Percentiles rank a stretch among this genome's conserved stretches.
phyloP scores from a whole-genome alignment of 441 rosid species.

The Populus tomentosa region DNA sequence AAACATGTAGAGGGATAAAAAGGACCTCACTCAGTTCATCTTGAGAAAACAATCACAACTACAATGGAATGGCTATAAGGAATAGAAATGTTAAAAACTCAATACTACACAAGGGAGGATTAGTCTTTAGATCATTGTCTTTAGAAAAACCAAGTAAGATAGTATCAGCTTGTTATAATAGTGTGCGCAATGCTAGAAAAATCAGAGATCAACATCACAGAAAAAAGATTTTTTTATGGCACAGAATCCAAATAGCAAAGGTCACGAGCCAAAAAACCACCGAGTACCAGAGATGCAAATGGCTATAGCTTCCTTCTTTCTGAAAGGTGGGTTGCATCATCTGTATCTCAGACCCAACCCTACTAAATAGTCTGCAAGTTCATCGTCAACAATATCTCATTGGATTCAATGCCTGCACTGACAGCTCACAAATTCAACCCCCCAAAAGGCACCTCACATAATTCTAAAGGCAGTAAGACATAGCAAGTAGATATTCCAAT shows the following conservation, averaged over 20 bases:
- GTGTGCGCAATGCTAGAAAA: no score
- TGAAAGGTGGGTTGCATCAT: not conserved
- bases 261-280: no score
- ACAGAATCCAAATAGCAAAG: no score
- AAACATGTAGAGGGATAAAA: not conserved
- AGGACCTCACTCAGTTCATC: not conserved
- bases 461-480: not conserved
- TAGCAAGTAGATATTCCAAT: not conserved
- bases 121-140: no score
- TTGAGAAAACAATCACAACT: not conserved
- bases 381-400: not conserved
- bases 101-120: not conserved
- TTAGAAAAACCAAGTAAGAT: no score
- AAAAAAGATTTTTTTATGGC: no score
- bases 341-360: not conserved
- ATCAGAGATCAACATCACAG: no score
- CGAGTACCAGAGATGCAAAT: no score
- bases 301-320: no score
- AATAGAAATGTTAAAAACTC: not conserved
- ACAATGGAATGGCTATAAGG: not conserved
- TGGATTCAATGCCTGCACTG: not conserved
- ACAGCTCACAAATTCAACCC: not conserved
- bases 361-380: not conserved
- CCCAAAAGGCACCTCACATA: not conserved
- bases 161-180: no score